A percentile compares a stretch with the other conserved stretches of the same genome.
phyloP scores from a whole-genome alignment of 495 filamentous ascomycete species.

The Zalerion maritima region DNA sequence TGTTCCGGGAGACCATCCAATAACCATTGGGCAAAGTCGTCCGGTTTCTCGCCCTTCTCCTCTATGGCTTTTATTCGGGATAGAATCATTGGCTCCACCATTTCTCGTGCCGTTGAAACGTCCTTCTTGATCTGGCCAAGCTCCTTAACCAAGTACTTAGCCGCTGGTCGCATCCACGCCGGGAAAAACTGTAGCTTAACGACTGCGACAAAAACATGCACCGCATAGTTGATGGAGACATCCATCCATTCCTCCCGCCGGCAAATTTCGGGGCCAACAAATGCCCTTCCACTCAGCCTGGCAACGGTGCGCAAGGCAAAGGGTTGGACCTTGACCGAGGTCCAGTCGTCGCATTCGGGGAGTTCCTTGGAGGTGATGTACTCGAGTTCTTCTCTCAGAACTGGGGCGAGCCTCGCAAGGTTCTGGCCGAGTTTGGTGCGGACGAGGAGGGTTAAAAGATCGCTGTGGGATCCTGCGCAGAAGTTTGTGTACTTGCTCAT shows the following conservation, averaged over 20 bases:
- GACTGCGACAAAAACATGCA: constrained; percentile 22
- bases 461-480: constrained; percentile 15
- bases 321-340: constrained; percentile 21
- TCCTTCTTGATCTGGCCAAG: constrained; percentile 15
- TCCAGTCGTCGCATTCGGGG: constrained; percentile 22
- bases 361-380: constrained; percentile 18
- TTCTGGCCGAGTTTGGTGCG: constrained; percentile 19
- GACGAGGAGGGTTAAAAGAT: constrained; percentile 15
- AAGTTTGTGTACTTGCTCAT: constrained; percentile 22
- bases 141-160: constrained; percentile 17
- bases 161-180: constrained; percentile 19
- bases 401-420: constrained; percentile 15
- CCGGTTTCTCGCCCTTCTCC: constrained; percentile 12
- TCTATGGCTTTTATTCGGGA: constrained; percentile 16
- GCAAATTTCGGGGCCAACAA: constrained; percentile 18
- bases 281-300: constrained; percentile 17
- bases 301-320: constrained; percentile 20
- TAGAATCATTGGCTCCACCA: constrained; percentile 18
- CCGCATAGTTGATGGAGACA: constrained; percentile 20
- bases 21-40: constrained; percentile 22
- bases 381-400: constrained; percentile 19
- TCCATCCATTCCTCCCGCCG: constrained; percentile 22
- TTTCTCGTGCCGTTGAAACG: constrained; percentile 12
- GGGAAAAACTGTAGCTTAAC: constrained; percentile 24
- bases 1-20: constrained; percentile 17